Conservation (phyloP, 805 yeast genomes). For the Yarrowia phangngaensis region DNA sequence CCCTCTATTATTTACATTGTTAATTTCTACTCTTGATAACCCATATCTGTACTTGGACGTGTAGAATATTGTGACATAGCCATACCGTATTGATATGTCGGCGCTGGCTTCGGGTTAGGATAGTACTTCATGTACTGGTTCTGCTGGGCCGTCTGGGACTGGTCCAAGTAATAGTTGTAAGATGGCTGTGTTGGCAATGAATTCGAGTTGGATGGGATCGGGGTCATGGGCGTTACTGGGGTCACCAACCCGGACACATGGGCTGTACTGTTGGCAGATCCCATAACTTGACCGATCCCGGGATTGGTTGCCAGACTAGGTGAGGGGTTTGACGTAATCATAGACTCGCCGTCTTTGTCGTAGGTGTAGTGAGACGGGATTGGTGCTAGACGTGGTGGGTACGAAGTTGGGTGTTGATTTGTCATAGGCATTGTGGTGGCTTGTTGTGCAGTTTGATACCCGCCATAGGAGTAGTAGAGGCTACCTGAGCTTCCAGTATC, state of each 20-base stretch:
- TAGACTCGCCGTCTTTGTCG: constrained; percentile 23
- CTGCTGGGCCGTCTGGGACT: constrained; percentile 18
- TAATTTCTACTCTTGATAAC: constrained; percentile 14
- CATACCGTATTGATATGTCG: constrained; percentile 21
- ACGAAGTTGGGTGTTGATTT: constrained; percentile 5
- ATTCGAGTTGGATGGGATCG: constrained; percentile 6
- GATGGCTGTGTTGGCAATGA: constrained; percentile 13
- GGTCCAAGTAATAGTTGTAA: constrained; percentile 25
- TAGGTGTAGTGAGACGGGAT: constrained; percentile 23
- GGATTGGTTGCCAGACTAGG: constrained; percentile 18
- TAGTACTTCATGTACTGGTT: constrained; percentile 26
- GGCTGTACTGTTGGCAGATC: constrained; percentile 17
- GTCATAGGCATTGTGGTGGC: constrained; percentile 3
- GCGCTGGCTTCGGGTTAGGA: constrained; percentile 21
- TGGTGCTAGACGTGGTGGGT: constrained; percentile 19
- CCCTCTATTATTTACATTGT: no score
- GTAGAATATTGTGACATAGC: constrained; percentile 6
- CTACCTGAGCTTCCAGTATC: no score
- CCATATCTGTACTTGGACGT: constrained; percentile 14
- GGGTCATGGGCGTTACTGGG: constrained; percentile 20
- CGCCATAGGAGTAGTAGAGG: constrained; percentile 19
- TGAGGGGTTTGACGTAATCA: background rate
- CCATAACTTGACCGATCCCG: constrained; percentile 20
- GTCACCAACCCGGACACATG: constrained; percentile 15
- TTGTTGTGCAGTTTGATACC: constrained; percentile 19